Percentiles rank a stretch among this genome's conserved stretches.
Conservation (phyloP, 148 eudicot genomes). For the Cornus kousa region DNA sequence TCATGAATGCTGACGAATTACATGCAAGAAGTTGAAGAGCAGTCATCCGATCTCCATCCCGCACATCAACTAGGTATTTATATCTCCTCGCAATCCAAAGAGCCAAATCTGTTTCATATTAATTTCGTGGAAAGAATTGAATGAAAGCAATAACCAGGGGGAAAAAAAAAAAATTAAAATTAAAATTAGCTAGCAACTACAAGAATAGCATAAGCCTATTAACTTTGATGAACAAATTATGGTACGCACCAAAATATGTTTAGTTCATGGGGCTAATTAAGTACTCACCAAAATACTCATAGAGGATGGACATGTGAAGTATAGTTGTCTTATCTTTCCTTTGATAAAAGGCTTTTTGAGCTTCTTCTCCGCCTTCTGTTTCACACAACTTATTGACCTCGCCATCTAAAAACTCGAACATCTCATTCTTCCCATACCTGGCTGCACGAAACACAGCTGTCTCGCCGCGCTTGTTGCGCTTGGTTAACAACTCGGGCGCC, state of each 20-base stretch:
- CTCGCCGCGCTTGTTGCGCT: not conserved
- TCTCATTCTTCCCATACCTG: not conserved
- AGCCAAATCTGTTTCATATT: conserved; percentile 14
- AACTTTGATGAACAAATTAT: too few relatives aligned
- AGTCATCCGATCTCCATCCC: conserved; percentile 14
- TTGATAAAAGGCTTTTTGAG: not conserved
- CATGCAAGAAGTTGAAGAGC: conserved; percentile 21
- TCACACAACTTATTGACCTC: not conserved
- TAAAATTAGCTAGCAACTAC: too few relatives aligned
- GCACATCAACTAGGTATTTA: not conserved
- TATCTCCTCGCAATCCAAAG: not conserved
- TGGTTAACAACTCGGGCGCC: conserved; percentile 6
- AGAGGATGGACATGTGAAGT: conserved; percentile 14
- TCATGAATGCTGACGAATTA: not conserved
- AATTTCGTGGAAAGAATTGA: not conserved
- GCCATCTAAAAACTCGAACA: conserved; percentile 5
- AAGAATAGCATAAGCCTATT: too few relatives aligned
- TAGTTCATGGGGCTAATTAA: too few relatives aligned
- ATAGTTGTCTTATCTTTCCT: not conserved
- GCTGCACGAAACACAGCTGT: conserved; percentile 13
- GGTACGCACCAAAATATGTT: conserved; percentile 9
- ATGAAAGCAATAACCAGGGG: not conserved
- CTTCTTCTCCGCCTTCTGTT: not conserved
- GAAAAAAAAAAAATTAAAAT: not conserved
- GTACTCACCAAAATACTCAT: conserved; percentile 12